These are phyloP conservation scores for Multifurca ochricompacta DNA, from an alignment of 768 basidiomycete genomes.

Conservation along the genomic window DNA sequence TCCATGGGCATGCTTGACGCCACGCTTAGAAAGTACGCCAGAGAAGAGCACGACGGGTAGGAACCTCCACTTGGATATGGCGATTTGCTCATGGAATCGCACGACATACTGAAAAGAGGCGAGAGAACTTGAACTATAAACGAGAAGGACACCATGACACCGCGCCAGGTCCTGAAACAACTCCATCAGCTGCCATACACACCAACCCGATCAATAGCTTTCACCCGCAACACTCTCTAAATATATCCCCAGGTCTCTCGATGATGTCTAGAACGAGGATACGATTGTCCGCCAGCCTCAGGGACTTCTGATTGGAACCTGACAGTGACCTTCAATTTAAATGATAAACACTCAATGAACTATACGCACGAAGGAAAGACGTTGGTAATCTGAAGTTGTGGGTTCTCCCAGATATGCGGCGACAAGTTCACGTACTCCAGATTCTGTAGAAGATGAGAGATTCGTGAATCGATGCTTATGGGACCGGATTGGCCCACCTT, in stretches of 20 bases:
- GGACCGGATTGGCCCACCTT: background rate
- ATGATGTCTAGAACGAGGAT: conserved; percentile 9
- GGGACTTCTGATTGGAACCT: conserved; percentile 13
- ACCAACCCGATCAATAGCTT: background rate
- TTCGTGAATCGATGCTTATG: background rate
- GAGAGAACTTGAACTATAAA: conserved; percentile 2
- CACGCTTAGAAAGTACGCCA: background rate
- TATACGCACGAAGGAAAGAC: conserved; percentile 8
- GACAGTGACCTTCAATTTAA: background rate
- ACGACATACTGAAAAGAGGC: conserved; percentile 4
- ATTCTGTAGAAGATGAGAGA: background rate
- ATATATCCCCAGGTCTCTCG: conserved; percentile 7
- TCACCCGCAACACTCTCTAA: conserved; percentile 15
- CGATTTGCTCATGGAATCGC: conserved; percentile 6
- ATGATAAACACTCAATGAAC: too few relatives aligned
- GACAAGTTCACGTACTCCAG: conserved; percentile 2
- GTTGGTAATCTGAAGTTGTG: background rate
- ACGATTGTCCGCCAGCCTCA: conserved; percentile 1
- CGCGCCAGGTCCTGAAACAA: conserved; percentile 9
- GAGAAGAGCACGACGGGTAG: conserved; percentile 12
- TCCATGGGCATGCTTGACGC: background rate
- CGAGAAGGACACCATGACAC: conserved; percentile 9
- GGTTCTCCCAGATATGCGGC: conserved; percentile 2
- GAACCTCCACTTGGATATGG: conserved; percentile 10
- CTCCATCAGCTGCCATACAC: background rate